Conservation (phyloP, 495 filamentous ascomycete genomes). For the Filosporella fistucella region DNA sequence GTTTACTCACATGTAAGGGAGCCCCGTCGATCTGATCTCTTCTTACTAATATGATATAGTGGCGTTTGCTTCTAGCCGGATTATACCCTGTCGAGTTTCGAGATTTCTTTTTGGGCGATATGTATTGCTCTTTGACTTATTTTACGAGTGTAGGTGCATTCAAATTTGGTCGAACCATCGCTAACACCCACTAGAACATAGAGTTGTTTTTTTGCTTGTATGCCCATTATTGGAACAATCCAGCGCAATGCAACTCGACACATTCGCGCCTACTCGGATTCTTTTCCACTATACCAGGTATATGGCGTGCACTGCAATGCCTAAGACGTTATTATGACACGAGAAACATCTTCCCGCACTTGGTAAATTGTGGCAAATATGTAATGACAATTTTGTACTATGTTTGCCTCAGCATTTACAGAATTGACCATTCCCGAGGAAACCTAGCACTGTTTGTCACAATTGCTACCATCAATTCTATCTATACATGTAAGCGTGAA, state of each 20-base stretch:
- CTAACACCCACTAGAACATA: slow-evolving; percentile 56
- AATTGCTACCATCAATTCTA: slow-evolving; percentile 71
- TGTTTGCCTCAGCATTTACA: slow-evolving; percentile 71
- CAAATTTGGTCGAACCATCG: not conserved
- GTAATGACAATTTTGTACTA: slow-evolving; percentile 77
- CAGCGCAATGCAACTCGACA: slow-evolving; percentile 74
- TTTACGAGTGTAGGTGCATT: slow-evolving; percentile 67
- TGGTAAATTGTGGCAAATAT: slow-evolving; percentile 92
- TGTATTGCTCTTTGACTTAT: slow-evolving; percentile 93
- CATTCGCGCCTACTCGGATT: slow-evolving; percentile 84
- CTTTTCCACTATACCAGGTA: slow-evolving; percentile 74
- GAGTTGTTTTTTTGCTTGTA: slow-evolving; percentile 95
- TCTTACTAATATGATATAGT: slow-evolving; percentile 40
- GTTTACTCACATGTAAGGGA: slow-evolving; percentile 72
- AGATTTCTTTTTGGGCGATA: slow-evolving; percentile 96
- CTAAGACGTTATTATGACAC: slow-evolving; percentile 87
- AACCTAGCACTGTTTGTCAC: slow-evolving; percentile 68
- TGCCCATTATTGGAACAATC: slow-evolving; percentile 64
- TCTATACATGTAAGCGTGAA: too few relatives aligned
- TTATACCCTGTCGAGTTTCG: slow-evolving; percentile 94
- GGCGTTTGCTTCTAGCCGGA: slow-evolving; percentile 76
- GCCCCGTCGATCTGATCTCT: not conserved
- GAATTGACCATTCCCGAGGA: slow-evolving; percentile 55
- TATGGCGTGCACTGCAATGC: slow-evolving; percentile 89
- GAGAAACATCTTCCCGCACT: slow-evolving; percentile 81